Evolutionary conservation across 2,329 filamentous ascomycete species (phyloP).

Genomic region (Xylaria digitata): DNA sequence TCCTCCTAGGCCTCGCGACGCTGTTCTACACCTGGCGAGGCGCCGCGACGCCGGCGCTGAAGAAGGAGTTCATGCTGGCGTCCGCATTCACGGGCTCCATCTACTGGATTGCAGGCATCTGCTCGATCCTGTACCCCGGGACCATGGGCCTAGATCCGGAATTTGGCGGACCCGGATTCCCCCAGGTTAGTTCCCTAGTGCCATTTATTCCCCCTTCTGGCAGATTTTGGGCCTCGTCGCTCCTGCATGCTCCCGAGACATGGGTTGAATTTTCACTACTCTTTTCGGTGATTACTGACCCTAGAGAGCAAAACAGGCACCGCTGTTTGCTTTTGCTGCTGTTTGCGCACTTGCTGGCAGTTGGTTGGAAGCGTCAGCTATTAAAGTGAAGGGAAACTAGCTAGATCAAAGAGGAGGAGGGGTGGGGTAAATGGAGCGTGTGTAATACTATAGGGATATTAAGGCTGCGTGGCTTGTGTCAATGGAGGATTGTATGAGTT

Average conservation of each 20-base stretch:
- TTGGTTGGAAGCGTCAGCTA: constrained; percentile 34
- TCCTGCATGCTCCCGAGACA: too few species aligned
- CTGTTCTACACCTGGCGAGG: constrained; percentile 55
- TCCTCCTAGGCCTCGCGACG: constrained; percentile 54
- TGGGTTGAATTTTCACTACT: too few species aligned
- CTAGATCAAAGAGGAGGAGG: neutral
- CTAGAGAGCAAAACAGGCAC: too few species aligned
- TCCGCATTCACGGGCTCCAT: constrained; percentile 54
- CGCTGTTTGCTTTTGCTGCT: constrained; percentile 48
- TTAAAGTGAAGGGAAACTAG: constrained; percentile 24
- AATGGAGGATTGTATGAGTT: neutral
- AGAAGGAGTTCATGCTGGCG: constrained; percentile 49
- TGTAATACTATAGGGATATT: neutral
- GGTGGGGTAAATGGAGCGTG: neutral
- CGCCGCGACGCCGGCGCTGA: constrained; percentile 40
- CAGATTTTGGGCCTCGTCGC: too few species aligned
- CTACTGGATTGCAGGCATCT: constrained; percentile 57
- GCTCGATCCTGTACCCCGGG: constrained; percentile 53
- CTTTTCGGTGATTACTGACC: too few species aligned
- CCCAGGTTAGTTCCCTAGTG: too few species aligned
- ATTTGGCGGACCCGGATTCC: constrained; percentile 57
- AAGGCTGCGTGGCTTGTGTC: too few species aligned
- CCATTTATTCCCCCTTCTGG: too few species aligned
- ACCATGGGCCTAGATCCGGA: constrained; percentile 57
- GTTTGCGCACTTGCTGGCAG: constrained; percentile 39